Evolutionary conservation across 305 asterid genomes (phyloP).

Genomic region (Solanum hybrid): DNA sequence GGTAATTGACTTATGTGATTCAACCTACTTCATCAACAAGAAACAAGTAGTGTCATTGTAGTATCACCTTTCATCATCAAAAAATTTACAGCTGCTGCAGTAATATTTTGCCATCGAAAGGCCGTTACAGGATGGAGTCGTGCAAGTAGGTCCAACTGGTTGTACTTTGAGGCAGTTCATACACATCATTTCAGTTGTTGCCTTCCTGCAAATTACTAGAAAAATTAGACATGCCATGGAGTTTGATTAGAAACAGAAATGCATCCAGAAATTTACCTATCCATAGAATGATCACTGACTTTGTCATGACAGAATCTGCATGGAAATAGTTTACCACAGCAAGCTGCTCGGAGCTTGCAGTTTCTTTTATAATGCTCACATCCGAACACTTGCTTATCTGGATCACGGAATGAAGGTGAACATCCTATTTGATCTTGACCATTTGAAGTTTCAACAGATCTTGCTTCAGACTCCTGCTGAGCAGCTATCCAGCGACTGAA

Average conservation of each 20-base stretch:
- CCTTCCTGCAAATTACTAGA: slow-evolving; percentile 50
- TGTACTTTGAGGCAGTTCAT: slow-evolving; percentile 88
- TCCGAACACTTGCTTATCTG: slow-evolving; percentile 67
- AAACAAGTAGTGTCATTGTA: neutral
- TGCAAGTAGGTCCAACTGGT: slow-evolving; percentile 77
- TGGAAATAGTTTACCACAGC: slow-evolving; percentile 77
- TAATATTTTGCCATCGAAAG: slow-evolving; percentile 91
- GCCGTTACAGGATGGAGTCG: slow-evolving; percentile 63
- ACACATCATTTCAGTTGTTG: slow-evolving; percentile 94
- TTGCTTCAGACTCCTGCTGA: slow-evolving; percentile 82
- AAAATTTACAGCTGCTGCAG: slow-evolving; percentile 94
- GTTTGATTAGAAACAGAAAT: slow-evolving; percentile 3
- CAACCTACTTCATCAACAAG: neutral
- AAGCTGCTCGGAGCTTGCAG: slow-evolving; percentile 95
- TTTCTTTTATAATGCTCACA: slow-evolving; percentile 96
- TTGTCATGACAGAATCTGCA: slow-evolving; percentile 98
- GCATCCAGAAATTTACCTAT: slow-evolving; percentile 39
- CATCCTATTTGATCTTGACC: slow-evolving; percentile 54
- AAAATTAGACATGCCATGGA: neutral
- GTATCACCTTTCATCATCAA: slow-evolving; percentile 83
- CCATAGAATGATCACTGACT: slow-evolving; percentile 98
- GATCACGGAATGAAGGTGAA: slow-evolving; percentile 73
- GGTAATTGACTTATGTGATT: neutral
- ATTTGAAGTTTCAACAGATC: slow-evolving; percentile 37
- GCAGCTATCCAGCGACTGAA: slow-evolving; percentile 93